Conservation (phyloP, 306 rosid species). For the Sesbania bispinosa region DNA sequence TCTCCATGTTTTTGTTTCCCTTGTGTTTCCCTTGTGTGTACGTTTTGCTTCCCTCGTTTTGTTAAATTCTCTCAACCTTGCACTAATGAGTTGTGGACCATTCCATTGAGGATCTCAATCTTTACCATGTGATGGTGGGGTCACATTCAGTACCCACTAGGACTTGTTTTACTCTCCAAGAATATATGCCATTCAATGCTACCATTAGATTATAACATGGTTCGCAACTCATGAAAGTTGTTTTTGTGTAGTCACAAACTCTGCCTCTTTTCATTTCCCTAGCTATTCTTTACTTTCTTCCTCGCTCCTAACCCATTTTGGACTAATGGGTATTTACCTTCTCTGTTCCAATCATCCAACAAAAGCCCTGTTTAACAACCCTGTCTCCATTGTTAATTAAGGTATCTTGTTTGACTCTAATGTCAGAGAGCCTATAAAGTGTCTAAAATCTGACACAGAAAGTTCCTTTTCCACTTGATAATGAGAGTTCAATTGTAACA, state of each 20-base stretch:
- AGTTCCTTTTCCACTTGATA: conserved; percentile 31
- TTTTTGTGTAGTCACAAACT: background rate
- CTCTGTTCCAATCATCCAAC: background rate
- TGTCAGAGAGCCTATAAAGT: background rate
- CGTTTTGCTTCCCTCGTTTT: conserved; percentile 18
- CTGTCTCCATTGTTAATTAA: background rate
- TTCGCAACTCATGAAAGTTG: background rate
- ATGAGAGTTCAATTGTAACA: conserved; percentile 28
- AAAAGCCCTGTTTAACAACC: background rate
- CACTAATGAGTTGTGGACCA: conserved; percentile 18
- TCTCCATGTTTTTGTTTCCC: background rate
- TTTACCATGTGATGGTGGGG: conserved; percentile 38
- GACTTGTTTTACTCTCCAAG: background rate
- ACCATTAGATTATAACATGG: conserved; percentile 5
- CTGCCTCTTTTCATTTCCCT: background rate
- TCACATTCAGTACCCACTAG: background rate
- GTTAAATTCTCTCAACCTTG: background rate
- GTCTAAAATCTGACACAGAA: conserved; percentile 20
- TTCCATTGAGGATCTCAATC: conserved; percentile 1
- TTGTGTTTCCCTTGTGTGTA: background rate
- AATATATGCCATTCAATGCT: background rate
- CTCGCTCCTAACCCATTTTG: background rate
- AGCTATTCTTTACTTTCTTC: background rate
- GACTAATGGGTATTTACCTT: background rate
- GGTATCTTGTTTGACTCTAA: conserved; percentile 21